A percentile compares a stretch with the other conserved stretches of the same genome.
These are phyloP conservation scores for Yarrowia divulgata DNA, from an alignment of 805 yeast species.

Conservation along the genomic window DNA sequence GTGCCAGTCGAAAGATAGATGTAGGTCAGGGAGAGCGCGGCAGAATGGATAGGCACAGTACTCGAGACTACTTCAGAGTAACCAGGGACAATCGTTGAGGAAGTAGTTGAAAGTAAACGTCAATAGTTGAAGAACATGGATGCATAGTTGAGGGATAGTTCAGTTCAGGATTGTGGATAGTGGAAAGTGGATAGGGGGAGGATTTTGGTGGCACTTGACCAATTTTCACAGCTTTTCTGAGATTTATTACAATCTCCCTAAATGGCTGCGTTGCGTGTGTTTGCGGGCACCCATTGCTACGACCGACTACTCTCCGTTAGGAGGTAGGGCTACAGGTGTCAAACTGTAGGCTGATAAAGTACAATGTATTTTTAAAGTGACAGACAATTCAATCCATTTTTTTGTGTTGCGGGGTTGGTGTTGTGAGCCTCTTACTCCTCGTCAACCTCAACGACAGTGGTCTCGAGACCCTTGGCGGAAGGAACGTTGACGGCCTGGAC, in stretches of 20 bases:
- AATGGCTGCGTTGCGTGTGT: slow-evolving; percentile 1
- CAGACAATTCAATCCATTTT: slow-evolving; percentile 9
- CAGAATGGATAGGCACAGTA: too few relatives aligned
- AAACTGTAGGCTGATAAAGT: slow-evolving; percentile 37
- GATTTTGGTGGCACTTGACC: too few relatives aligned
- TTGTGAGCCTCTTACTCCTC: slow-evolving; percentile 51
- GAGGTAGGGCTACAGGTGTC: slow-evolving; percentile 36
- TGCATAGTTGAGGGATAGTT: too few relatives aligned
- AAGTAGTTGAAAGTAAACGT: too few relatives aligned
- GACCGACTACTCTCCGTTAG: slow-evolving; percentile 29
- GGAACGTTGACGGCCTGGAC: slow-evolving; percentile 98
- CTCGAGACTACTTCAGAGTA: too few relatives aligned
- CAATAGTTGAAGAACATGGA: too few relatives aligned
- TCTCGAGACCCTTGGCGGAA: slow-evolving; percentile 95
- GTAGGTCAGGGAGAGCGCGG: too few relatives aligned
- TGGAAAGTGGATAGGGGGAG: too few relatives aligned
- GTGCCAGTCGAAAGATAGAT: too few relatives aligned
- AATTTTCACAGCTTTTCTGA: too few relatives aligned
- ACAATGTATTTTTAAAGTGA: slow-evolving; percentile 34
- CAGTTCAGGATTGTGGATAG: too few relatives aligned
- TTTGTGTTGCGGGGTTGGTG: not conserved
- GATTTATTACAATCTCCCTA: not conserved
- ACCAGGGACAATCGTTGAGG: too few relatives aligned
- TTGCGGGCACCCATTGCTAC: slow-evolving; percentile 40
- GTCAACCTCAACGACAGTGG: slow-evolving; percentile 93